These are phyloP conservation scores for Xylaria sp. DNA, from an alignment of 2,329 filamentous ascomycete genomes.

Conservation along the genomic window DNA sequence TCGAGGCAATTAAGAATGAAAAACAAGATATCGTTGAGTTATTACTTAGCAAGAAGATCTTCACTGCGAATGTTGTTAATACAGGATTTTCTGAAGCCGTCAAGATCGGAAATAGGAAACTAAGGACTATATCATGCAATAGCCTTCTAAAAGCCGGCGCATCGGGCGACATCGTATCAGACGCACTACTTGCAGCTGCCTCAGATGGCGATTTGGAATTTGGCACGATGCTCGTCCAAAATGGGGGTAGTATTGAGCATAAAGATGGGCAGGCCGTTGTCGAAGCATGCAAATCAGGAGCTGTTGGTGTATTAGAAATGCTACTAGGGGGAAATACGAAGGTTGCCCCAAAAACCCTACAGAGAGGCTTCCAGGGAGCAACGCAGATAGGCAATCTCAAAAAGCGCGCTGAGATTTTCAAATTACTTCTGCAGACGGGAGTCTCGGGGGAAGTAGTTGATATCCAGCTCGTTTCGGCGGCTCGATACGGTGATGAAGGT, in stretches of 20 bases:
- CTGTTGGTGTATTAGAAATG: conserved; percentile 55
- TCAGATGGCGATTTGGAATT: conserved; percentile 59
- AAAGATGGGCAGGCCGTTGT: conserved; percentile 60
- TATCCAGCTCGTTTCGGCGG: conserved; percentile 58
- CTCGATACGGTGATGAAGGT: conserved; percentile 56
- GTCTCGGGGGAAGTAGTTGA: conserved; percentile 58
- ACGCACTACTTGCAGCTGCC: conserved; percentile 57
- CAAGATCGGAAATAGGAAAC: conserved; percentile 46
- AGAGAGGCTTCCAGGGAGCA: conserved; percentile 60
- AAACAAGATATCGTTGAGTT: conserved; percentile 53
- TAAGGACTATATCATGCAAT: conserved; percentile 51
- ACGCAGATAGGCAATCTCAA: conserved; percentile 58
- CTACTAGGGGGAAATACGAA: conserved; percentile 51
- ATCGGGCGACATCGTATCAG: conserved; percentile 51
- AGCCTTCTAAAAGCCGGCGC: conserved; percentile 54
- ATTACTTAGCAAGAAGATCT: conserved; percentile 49
- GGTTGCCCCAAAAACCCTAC: conserved; percentile 50
- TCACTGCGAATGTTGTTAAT: conserved; percentile 48
- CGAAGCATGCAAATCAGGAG: conserved; percentile 58
- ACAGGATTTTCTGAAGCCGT: conserved; percentile 51
- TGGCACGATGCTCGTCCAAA: conserved; percentile 55
- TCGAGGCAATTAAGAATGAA: conserved; percentile 52
- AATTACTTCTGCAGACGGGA: conserved; percentile 56
- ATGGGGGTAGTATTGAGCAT: conserved; percentile 58
- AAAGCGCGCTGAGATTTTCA: conserved; percentile 56